A percentile compares a stretch with the other conserved stretches of the same genome.
phyloP scores from a whole-genome alignment of 2,329 filamentous ascomycete species.

The Sclerotinia minor region DNA sequence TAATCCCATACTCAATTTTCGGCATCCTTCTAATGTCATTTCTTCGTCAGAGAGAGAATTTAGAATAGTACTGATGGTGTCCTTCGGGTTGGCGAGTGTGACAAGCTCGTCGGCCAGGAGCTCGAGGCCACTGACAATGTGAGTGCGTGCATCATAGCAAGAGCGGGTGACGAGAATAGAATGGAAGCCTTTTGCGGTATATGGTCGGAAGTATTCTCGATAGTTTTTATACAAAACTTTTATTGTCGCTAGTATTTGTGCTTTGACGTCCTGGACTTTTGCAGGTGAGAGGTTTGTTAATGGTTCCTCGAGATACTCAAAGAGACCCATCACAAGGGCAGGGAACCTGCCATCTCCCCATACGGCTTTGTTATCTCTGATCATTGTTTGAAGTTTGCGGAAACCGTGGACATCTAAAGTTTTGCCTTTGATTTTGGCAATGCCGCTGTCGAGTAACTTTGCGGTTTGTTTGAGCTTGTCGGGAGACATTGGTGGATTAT shows the following conservation, averaged over 20 bases:
- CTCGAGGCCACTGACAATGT: constrained; percentile 74
- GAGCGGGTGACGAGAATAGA: constrained; percentile 65
- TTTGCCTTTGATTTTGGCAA: constrained; percentile 68
- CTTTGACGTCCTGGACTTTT: constrained; percentile 70
- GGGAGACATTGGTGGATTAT: constrained; percentile 42
- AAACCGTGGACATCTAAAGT: constrained; percentile 80
- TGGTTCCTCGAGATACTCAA: constrained; percentile 69
- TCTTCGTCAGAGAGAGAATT: constrained; percentile 50
- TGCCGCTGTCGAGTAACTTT: constrained; percentile 70
- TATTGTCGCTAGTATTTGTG: constrained; percentile 72
- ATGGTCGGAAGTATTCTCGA: constrained; percentile 63
- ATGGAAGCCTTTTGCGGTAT: constrained; percentile 67
- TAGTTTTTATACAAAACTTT: constrained; percentile 70
- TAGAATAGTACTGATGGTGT: constrained; percentile 58
- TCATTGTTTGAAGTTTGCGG: constrained; percentile 72
- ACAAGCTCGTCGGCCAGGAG: constrained; percentile 72
- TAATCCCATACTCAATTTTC: constrained; percentile 62
- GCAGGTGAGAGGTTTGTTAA: constrained; percentile 56
- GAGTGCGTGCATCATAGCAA: constrained; percentile 65
- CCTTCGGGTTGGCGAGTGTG: constrained; percentile 60
- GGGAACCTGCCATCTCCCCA: constrained; percentile 69
- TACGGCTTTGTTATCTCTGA: constrained; percentile 64
- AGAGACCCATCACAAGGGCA: constrained; percentile 64
- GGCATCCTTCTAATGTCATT: constrained; percentile 49
- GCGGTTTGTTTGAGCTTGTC: constrained; percentile 59